Percentiles rank a stretch among this genome's conserved stretches.
These are phyloP conservation scores for Knoxia roxburghii DNA, from an alignment of 257 asterid species.

Conservation along the genomic window DNA sequence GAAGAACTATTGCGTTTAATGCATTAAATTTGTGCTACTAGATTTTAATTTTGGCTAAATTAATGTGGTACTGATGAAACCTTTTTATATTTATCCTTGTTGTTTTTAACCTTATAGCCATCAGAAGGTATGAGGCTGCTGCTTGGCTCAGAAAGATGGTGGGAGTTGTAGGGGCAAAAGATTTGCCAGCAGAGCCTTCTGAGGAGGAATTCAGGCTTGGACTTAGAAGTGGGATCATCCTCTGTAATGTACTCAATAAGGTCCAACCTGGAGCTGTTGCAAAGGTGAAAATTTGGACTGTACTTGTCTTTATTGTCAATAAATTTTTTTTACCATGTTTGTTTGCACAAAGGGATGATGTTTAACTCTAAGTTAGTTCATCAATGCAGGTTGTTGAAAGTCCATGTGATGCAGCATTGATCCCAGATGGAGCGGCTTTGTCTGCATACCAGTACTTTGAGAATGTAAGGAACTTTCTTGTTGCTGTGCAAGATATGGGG, in stretches of 20 bases:
- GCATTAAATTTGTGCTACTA: neutral
- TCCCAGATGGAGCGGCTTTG: slow-evolving; percentile 92
- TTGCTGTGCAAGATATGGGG: slow-evolving; percentile 83
- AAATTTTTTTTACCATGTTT: no score
- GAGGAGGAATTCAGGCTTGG: slow-evolving; percentile 94
- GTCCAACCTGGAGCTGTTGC: slow-evolving; percentile 86
- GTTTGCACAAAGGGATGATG: no score
- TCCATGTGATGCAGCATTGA: slow-evolving; percentile 60
- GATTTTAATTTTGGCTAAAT: neutral
- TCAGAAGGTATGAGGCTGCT: slow-evolving; percentile 85
- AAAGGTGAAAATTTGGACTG: slow-evolving; percentile 39
- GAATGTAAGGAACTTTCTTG: slow-evolving; percentile 90
- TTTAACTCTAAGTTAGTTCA: slow-evolving; percentile 20
- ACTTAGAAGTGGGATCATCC: slow-evolving; percentile 88
- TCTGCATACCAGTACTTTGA: slow-evolving; percentile 92
- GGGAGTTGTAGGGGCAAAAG: slow-evolving; percentile 87
- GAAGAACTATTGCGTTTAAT: neutral
- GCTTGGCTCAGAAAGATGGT: slow-evolving; percentile 76
- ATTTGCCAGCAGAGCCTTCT: slow-evolving; percentile 94
- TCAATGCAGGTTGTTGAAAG: slow-evolving; percentile 78
- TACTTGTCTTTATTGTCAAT: neutral
- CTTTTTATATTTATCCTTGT: neutral
- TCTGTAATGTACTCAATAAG: slow-evolving; percentile 80
- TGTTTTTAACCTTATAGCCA: slow-evolving; percentile 37
- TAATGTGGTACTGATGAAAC: slow-evolving; percentile 11